Conservation (phyloP, 306 rosid species). For the Oemleria cerasiformis region DNA sequence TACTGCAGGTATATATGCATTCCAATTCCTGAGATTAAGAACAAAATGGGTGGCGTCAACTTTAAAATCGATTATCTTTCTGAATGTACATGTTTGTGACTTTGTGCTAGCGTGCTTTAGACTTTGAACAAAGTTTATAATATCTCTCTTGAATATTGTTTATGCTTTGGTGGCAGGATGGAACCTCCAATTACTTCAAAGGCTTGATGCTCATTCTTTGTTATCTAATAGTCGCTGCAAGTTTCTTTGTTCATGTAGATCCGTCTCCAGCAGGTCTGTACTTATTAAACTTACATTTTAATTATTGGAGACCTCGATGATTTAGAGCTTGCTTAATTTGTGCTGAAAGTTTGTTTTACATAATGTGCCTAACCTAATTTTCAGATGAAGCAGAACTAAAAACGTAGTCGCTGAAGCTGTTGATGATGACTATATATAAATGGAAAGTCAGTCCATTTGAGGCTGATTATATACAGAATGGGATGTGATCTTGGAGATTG, state of each 20-base stretch:
- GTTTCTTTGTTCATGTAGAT: slow-evolving; percentile 78
- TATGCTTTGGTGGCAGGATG: slow-evolving; percentile 57
- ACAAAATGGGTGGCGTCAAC: background rate
- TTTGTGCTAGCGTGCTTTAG: background rate
- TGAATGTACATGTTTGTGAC: background rate
- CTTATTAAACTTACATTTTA: background rate
- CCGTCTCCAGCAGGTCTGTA: slow-evolving; percentile 32
- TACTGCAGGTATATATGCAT: slow-evolving; percentile 63
- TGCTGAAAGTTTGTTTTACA: background rate
- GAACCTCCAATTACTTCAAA: slow-evolving; percentile 73
- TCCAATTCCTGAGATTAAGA: slow-evolving; percentile 6
- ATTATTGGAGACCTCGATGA: background rate
- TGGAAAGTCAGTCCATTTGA: background rate
- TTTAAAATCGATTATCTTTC: background rate
- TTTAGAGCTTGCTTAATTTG: background rate
- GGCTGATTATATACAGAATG: background rate
- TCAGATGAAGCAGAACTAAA: slow-evolving; percentile 12
- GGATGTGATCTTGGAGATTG: slow-evolving; percentile 11
- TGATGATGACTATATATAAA: background rate
- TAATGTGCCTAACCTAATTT: slow-evolving; percentile 1
- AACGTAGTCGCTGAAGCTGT: slow-evolving; percentile 11
- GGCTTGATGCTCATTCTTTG: slow-evolving; percentile 80
- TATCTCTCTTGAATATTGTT: background rate
- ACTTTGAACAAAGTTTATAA: background rate
- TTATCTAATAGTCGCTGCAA: slow-evolving; percentile 79